Evolutionary conservation across 1,139 yeast species (phyloP).

Genomic region (Hyphopichia buzzinii): DNA sequence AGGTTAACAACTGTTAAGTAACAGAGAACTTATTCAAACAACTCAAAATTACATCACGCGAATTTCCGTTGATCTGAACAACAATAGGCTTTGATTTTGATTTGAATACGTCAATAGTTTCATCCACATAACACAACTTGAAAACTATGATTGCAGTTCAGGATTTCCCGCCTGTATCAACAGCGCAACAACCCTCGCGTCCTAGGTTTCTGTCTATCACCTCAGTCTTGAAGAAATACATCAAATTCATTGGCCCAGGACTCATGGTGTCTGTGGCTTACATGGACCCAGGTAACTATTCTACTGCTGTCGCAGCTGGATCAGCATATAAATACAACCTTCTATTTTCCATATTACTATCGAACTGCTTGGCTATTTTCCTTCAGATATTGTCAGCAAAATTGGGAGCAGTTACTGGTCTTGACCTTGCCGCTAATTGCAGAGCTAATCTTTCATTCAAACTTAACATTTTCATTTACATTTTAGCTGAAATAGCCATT

Average conservation of each 20-base stretch:
- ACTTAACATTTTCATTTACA: slow-evolving; percentile 61
- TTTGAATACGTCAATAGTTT: too few species aligned
- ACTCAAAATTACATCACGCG: too few species aligned
- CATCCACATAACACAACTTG: too few species aligned
- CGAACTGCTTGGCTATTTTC: slow-evolving; percentile 84
- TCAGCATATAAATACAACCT: slow-evolving; percentile 82
- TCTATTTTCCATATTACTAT: slow-evolving; percentile 72
- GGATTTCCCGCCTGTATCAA: background rate
- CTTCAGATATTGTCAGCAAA: slow-evolving; percentile 82
- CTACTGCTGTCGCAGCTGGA: slow-evolving; percentile 93
- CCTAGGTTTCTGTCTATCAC: background rate
- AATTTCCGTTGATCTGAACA: too few species aligned
- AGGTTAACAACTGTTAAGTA: too few species aligned
- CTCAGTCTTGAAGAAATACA: slow-evolving; percentile 44
- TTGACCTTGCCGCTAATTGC: slow-evolving; percentile 86
- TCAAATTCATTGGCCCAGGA: slow-evolving; percentile 84
- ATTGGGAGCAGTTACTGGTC: slow-evolving; percentile 87
- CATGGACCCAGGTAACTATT: slow-evolving; percentile 97
- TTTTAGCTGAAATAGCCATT: slow-evolving; percentile 82
- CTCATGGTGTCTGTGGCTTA: slow-evolving; percentile 93
- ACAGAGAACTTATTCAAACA: too few species aligned
- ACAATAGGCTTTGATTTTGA: too few species aligned
- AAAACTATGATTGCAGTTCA: background rate
- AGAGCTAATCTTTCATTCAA: slow-evolving; percentile 66
- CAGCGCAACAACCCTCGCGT: slow-evolving; percentile 1